These are phyloP conservation scores for Vigna hirtella DNA, from an alignment of 306 rosid genomes.

Conservation along the genomic window DNA sequence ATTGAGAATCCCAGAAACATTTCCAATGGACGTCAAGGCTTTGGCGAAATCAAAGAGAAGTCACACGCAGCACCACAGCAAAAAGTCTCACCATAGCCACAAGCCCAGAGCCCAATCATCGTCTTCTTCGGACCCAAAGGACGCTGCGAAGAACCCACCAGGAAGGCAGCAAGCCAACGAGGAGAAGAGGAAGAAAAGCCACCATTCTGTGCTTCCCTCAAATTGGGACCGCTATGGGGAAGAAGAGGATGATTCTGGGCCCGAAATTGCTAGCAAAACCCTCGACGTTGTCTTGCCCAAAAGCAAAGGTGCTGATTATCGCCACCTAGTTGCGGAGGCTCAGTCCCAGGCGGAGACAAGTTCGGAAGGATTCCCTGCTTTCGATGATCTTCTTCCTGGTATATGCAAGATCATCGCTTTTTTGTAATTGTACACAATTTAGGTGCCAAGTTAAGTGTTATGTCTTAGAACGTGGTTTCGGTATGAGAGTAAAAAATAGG, in stretches of 20 bases:
- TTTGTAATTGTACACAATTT: neutral
- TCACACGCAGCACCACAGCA: slow-evolving; percentile 77
- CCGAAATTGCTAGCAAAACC: slow-evolving; percentile 40
- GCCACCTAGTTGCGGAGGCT: slow-evolving; percentile 76
- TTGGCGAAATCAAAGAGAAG: slow-evolving; percentile 90
- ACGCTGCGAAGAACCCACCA: slow-evolving; percentile 48
- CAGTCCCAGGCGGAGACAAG: slow-evolving; percentile 52
- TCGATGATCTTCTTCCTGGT: slow-evolving; percentile 68
- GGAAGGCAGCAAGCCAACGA: slow-evolving; percentile 52
- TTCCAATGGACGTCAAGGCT: slow-evolving; percentile 72
- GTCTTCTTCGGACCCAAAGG: slow-evolving; percentile 34
- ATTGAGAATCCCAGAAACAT: neutral
- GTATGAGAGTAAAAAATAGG: neutral
- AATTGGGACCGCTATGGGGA: slow-evolving; percentile 86
- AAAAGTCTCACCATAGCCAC: slow-evolving; percentile 53
- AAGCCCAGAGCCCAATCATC: slow-evolving; percentile 56
- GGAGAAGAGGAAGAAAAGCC: slow-evolving; percentile 46
- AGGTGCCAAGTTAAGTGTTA: neutral
- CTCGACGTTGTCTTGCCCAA: slow-evolving; percentile 61
- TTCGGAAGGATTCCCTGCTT: slow-evolving; percentile 52
- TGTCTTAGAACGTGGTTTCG: neutral
- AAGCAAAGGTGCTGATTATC: slow-evolving; percentile 85
- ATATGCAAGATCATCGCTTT: slow-evolving; percentile 19
- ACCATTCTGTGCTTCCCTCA: slow-evolving; percentile 56
- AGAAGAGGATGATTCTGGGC: slow-evolving; percentile 58